phyloP scores from a whole-genome alignment of 208 protist genomes.

The Acanthamoeba healyi region DNA sequence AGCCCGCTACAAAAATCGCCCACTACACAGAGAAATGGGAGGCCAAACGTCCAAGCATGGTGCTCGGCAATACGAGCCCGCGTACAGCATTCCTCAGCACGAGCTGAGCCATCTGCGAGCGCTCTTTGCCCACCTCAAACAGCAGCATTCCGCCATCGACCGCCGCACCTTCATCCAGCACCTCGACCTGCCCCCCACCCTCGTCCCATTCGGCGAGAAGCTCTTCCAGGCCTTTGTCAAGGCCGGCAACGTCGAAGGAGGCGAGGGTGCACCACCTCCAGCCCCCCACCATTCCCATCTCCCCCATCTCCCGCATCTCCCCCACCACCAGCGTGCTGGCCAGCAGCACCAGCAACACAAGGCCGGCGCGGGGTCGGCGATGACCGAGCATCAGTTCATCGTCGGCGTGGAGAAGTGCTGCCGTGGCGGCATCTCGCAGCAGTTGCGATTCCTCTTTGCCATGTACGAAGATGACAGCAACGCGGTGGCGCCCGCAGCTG shows the following conservation, averaged over 20 bases:
- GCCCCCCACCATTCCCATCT: background rate
- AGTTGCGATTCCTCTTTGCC: conserved; percentile 68
- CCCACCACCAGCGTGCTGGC: too few relatives aligned
- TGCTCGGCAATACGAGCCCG: background rate
- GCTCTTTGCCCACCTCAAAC: background rate
- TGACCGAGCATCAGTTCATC: conserved; percentile 65
- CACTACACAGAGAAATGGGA: background rate
- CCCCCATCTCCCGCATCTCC: background rate
- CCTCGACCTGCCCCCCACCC: conserved; percentile 23
- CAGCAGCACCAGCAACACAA: background rate
- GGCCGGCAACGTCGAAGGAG: background rate
- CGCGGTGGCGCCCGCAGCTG: background rate
- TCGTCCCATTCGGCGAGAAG: background rate
- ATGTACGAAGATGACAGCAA: conserved; percentile 56
- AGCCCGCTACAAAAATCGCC: too few relatives aligned
- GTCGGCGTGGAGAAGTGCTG: conserved; percentile 43
- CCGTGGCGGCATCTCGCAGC: conserved; percentile 49
- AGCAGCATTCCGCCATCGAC: background rate
- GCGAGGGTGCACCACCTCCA: background rate
- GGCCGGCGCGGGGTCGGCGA: background rate
- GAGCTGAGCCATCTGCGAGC: conserved; percentile 40
- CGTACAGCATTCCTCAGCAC: conserved; percentile 39
- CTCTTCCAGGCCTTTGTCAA: conserved; percentile 39
- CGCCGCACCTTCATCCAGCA: background rate
- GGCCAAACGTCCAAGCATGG: background rate